These are phyloP conservation scores for Capsicum chinense DNA, from an alignment of 257 asterid genomes.

Conservation along the genomic window DNA sequence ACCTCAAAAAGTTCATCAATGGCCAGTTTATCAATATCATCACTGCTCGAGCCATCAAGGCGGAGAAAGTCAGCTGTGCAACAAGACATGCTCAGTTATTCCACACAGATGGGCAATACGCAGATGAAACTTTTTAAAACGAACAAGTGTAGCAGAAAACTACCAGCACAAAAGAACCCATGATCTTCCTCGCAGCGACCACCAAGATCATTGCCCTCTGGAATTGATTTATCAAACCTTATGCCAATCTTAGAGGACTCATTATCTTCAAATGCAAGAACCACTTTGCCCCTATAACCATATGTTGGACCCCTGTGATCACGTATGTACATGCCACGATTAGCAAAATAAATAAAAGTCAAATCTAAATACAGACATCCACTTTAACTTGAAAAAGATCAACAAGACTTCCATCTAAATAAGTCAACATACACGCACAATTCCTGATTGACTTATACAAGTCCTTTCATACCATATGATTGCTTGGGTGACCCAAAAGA, in stretches of 20 bases:
- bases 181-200: constrained; percentile 90
- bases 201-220: constrained; percentile 90
- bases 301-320: constrained; percentile 72
- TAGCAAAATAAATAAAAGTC: constrained; percentile 16
- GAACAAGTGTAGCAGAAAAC: constrained; percentile 25
- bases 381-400: constrained; percentile 14
- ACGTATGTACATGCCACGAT: background rate
- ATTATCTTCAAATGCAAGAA: constrained; percentile 86
- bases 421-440: constrained; percentile 10
- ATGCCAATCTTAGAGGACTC: constrained; percentile 88
- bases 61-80: constrained; percentile 76
- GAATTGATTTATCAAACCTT: constrained; percentile 81
- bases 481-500: background rate
- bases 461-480: background rate
- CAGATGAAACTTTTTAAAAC: background rate
- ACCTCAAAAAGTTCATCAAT: constrained; percentile 91
- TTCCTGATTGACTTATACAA: background rate
- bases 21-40: constrained; percentile 71
- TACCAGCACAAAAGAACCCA: constrained; percentile 92
- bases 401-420: constrained; percentile 16
- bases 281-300: constrained; percentile 81
- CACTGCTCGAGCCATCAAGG: constrained; percentile 71
- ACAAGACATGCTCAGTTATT: constrained; percentile 20
- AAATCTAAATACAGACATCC: background rate
- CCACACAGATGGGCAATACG: background rate